Percentiles rank a stretch among this genome's conserved stretches.
phyloP scores from a whole-genome alignment of 1,139 yeast genomes.

The Geotrichum fermentans region DNA sequence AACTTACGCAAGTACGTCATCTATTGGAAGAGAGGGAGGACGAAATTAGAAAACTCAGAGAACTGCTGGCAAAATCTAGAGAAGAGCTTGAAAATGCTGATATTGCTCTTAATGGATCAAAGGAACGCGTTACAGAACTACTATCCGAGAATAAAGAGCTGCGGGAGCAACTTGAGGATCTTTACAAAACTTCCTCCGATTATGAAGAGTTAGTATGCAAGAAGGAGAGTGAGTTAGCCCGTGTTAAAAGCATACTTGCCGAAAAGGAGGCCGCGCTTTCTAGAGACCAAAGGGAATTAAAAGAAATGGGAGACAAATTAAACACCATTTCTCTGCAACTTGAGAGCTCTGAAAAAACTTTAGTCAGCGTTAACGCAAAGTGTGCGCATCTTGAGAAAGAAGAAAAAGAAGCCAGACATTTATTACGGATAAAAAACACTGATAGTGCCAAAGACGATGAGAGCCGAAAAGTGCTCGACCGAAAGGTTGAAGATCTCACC shows the following conservation, averaged over 20 bases:
- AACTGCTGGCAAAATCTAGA: slow-evolving; percentile 37
- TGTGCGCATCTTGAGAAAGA: slow-evolving; percentile 32
- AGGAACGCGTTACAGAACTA: slow-evolving; percentile 44
- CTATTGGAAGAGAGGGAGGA: slow-evolving; percentile 35
- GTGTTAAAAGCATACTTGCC: slow-evolving; percentile 30
- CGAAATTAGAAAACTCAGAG: slow-evolving; percentile 38
- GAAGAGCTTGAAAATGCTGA: slow-evolving; percentile 29
- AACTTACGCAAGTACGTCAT: slow-evolving; percentile 28
- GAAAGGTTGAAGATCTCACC: slow-evolving; percentile 27
- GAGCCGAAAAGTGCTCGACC: slow-evolving; percentile 26
- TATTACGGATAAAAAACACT: slow-evolving; percentile 31
- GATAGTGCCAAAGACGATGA: slow-evolving; percentile 27
- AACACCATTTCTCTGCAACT: slow-evolving; percentile 23
- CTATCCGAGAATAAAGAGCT: slow-evolving; percentile 49
- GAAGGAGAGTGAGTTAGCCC: slow-evolving; percentile 40
- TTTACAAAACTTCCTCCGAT: slow-evolving; percentile 40
- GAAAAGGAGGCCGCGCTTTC: slow-evolving; percentile 25
- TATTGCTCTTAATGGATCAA: slow-evolving; percentile 34
- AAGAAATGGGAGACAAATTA: slow-evolving; percentile 25
- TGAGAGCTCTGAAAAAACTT: slow-evolving; percentile 26
- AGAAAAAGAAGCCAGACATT: slow-evolving; percentile 28
- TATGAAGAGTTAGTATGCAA: slow-evolving; percentile 37
- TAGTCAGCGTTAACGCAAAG: slow-evolving; percentile 28
- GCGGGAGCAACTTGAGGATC: slow-evolving; percentile 37
- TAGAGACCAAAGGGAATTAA: slow-evolving; percentile 17